Base-by-base conservation (phyloP, 1,139 yeast species). In the Suhomyces yuchorum region DNA sequence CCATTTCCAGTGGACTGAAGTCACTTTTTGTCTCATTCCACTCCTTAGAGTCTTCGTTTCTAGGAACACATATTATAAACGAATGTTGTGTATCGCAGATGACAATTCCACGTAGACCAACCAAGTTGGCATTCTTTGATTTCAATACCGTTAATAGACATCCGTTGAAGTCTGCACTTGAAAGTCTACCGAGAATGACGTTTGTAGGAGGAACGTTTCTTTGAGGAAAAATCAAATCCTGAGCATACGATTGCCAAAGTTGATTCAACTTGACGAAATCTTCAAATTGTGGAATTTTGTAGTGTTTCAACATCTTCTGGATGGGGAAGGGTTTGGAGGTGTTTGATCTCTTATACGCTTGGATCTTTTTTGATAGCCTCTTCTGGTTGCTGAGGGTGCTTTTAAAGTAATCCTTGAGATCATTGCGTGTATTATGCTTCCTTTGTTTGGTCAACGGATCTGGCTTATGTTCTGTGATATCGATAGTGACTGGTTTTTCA, bases 131-230 rank as follows among this genome's bases (percentile, higher is more conserved):
- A 57, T 87, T 87, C 17, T 71, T 67, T 11, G 91, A 77, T 40
- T 81, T 78, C 1, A 75, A 59, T 0, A 92, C 93, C 14, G 76
- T 73, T 19, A 92, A 52, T 37, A 70, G 63, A 17, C 96, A 82
- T 2, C 99, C 98, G 56, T 87, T 87, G 65, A 79, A 88, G 60
- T 93, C 99, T 1, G 96, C 93, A 53, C 85, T 77, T 0, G 93
- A 78, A 32, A 92, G 67, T 58, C 85, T 85, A 4, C 82, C 72
- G 19, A 85, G 64, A 0, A 78, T 54, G 34, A 65, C 65, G 23
- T 67, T 67, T 8, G 71, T 51, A 7, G 57, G 57, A 1, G 73
- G 71, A 17, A 66, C 51, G 48, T 40, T 48, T 28, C 54, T 59
- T 11, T 60, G 56, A 4, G 65, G 65, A 22, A 72, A 71, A n/a